Percentiles rank a stretch among this genome's conserved stretches.
These are phyloP conservation scores for Echinosophora koreensis DNA, from an alignment of 306 rosid species.

Conservation along the genomic window DNA sequence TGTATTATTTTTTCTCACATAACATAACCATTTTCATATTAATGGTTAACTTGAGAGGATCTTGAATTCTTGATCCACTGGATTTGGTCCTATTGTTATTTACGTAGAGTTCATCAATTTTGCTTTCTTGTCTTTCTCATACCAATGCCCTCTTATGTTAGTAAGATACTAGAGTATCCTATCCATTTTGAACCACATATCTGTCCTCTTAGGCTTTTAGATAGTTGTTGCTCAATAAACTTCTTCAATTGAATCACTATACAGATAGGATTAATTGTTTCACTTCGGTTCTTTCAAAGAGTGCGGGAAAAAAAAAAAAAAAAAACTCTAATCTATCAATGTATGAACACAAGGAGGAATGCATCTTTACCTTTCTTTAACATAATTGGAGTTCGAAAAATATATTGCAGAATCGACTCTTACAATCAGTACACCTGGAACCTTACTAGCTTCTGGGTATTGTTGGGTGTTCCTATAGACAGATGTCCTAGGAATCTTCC, in stretches of 20 bases:
- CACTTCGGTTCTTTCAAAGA: neutral
- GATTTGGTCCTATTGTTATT: too few species aligned
- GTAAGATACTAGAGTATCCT: too few species aligned
- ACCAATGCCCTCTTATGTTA: too few species aligned
- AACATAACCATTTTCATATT: too few species aligned
- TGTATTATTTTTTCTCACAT: too few species aligned
- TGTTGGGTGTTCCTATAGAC: conserved; percentile 92
- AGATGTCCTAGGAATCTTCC: conserved; percentile 82
- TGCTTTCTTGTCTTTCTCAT: too few species aligned
- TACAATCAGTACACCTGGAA: conserved; percentile 81
- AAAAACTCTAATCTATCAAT: neutral
- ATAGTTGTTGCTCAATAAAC: neutral
- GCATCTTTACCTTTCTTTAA: conserved; percentile 79
- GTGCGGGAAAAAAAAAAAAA: neutral
- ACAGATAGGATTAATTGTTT: neutral
- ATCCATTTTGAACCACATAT: neutral
- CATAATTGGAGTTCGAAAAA: conserved; percentile 93
- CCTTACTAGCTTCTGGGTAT: conserved; percentile 84
- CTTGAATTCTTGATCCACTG: too few species aligned
- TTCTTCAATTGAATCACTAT: neutral
- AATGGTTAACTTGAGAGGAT: too few species aligned
- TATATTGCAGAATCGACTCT: conserved; percentile 95
- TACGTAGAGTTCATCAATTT: too few species aligned
- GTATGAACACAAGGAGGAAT: conserved; percentile 31
- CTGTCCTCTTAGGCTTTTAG: conserved; percentile 2